Base-by-base conservation (phyloP, 2,329 filamentous ascomycete species). In the Phialophora chinensis region DNA sequence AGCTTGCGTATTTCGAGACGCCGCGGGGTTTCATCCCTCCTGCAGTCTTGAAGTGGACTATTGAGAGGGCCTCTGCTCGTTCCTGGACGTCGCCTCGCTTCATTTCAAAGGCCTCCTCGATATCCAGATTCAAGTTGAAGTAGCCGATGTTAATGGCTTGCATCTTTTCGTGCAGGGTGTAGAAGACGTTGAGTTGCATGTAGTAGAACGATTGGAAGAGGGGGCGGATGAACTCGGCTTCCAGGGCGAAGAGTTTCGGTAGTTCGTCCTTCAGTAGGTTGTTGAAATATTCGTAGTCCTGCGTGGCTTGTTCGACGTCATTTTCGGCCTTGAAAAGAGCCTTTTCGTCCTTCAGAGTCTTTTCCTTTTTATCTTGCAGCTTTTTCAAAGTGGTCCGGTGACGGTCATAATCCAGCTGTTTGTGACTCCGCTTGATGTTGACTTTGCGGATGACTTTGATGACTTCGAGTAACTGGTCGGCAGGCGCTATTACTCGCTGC, bases 171-270 rank as follows among this genome's bases (percentile, higher is more conserved):
- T 99, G 95, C 62, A 99, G 85, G 0, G 95, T 99, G 80, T 99
- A 99, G 79, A 98, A 99, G 71, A 99, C 92, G 79, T 99, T 99
- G 71, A 99, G 87, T 80, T 99, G 95, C 95, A 99, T 99, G 84
- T 98, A 99, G 82, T 99, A 99, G 82, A 99, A 99, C 10, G 92
- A 96, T 78, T 98, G 95, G 85, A 99, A 99, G 7, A 99, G 87
- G 2, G 95, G 95, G 72, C 92, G 90, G 78, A 99, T 99, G 78
- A 99, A 98, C 78, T 98, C 91, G 70, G 90, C 87, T 79, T 99
- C 95, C 20, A 99, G 87, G 7, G 83, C 79, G 79, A 99, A 99
- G 11, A 99, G 86, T 79, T 93, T 92, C 31, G 95, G 95, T 69
- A 99, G 83, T 80, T 99, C 95, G 20, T 96, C 92, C 82, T 99